Conservation (phyloP, 768 basidiomycete species). For the Cystobasidium onofrii region DNA sequence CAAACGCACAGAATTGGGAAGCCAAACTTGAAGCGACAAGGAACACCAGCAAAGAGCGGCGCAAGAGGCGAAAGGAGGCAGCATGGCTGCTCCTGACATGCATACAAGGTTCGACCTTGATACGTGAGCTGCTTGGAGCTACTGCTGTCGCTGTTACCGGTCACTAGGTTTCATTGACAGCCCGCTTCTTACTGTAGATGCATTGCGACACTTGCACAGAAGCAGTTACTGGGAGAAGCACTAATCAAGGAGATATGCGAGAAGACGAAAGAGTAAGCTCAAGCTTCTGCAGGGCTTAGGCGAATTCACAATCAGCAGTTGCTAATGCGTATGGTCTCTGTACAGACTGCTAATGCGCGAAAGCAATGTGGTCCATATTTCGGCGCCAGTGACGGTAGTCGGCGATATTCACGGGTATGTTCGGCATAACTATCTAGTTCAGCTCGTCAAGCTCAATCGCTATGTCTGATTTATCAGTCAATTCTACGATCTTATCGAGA, state of each 20-base stretch:
- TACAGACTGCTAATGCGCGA: conserved; percentile 80
- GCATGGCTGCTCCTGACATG: background rate
- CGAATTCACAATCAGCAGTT: background rate
- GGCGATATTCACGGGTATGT: conserved; percentile 97
- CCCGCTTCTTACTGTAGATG: conserved; percentile 12
- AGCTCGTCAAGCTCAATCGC: background rate
- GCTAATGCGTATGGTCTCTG: background rate
- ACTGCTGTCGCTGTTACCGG: background rate
- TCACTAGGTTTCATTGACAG: background rate
- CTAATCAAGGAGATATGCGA: conserved; percentile 97
- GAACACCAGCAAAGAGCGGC: background rate
- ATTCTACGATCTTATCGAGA: conserved; percentile 98
- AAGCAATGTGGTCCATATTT: conserved; percentile 95
- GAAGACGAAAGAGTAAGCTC: conserved; percentile 76
- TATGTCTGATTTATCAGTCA: conserved; percentile 55
- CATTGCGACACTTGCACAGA: conserved; percentile 39
- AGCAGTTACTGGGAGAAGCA: conserved; percentile 85
- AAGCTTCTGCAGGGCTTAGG: background rate
- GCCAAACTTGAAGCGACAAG: background rate
- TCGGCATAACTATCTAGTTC: background rate
- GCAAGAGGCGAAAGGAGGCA: background rate
- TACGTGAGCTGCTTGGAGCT: background rate
- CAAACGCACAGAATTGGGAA: background rate
- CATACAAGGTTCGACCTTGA: conserved; percentile 28
- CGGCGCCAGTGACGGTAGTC: conserved; percentile 93